Evolutionary conservation across 1,284 basidiomycete species (phyloP), one percentile per base, ranked within the genome.

Genomic region (Ustilago cynodontis): DNA sequence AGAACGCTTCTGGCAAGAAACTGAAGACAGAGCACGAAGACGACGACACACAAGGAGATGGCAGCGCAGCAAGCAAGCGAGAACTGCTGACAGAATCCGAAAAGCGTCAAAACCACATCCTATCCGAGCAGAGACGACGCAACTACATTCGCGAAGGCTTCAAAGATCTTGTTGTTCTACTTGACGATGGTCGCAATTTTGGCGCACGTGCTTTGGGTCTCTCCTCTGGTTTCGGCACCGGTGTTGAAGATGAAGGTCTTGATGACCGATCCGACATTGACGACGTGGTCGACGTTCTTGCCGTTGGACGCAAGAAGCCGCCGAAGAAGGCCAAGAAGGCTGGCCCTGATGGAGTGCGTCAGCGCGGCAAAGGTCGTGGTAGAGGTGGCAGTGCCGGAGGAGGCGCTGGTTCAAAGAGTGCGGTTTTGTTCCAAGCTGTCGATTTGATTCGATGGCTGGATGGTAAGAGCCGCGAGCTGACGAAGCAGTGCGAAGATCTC

Each of bases 111-210:
- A 82, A 83, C 45, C 82, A 83, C 62, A 83, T 83, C 41, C 65
- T 83, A 1, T 81, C 79, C 7, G 84, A 86, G 55, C 84, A 86
- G 67, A 69, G 82, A 43, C 67, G 84, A 14, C 64, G 84, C 9
- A 86, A 84, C 62, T 80, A 83, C 68, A 83, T 84, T 47, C 80
- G 84, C 9, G 81, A 85, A 63, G 80, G 79, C 18, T 85, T 86
- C 71, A 81, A 78, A 41, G 78, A 79, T 57, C 78, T 86, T n/a
- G 82, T 85, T 1, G 81, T 82, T 13, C 71, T 86, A 20, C 69
- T 85, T 14, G 83, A 84, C 28, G 70, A 74, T n/a, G 83, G 83
- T 16, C 73, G 84, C n/a, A 66, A 50, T 37, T 80, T 78, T 49
- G 83, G 83, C 1, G 84, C 84, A n/a, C 72, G 82, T 3, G 84